These are phyloP conservation scores for Senna siamea DNA, from an alignment of 306 rosid species.

Conservation along the genomic window DNA sequence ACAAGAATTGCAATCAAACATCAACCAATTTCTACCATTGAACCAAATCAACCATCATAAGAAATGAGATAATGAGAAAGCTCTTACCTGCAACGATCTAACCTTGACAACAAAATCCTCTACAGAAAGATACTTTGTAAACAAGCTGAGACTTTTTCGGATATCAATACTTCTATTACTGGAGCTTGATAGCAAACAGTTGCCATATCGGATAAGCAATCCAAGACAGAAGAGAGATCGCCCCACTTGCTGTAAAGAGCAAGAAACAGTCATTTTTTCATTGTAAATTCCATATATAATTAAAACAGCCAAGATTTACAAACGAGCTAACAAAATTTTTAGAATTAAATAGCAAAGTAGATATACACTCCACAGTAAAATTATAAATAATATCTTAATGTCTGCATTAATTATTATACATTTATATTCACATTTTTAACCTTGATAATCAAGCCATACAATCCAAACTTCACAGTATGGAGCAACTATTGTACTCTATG, in stretches of 20 bases:
- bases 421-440: neutral
- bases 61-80: constrained; percentile 16
- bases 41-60: constrained; percentile 36
- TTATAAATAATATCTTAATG: neutral
- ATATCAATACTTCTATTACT: constrained; percentile 56
- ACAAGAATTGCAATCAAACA: constrained; percentile 48
- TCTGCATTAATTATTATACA: neutral
- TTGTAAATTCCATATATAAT: constrained; percentile 6
- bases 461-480: too few species aligned
- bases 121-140: constrained; percentile 66
- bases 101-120: constrained; percentile 76
- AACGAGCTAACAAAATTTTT: constrained; percentile 1
- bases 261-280: constrained; percentile 39
- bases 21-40: constrained; percentile 35
- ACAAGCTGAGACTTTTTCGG: constrained; percentile 63
- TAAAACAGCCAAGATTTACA: neutral
- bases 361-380: neutral
- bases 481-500: too few species aligned
- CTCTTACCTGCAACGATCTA: constrained; percentile 86
- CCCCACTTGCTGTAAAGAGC: constrained; percentile 69
- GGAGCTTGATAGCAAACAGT: constrained; percentile 61
- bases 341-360: neutral
- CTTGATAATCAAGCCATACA: constrained; percentile 10
- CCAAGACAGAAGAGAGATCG: constrained; percentile 97
- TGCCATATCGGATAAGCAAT: constrained; percentile 89